Evolutionary conservation across 2,329 filamentous ascomycete species (phyloP).

Genomic region (Colletotrichum scovillei): DNA sequence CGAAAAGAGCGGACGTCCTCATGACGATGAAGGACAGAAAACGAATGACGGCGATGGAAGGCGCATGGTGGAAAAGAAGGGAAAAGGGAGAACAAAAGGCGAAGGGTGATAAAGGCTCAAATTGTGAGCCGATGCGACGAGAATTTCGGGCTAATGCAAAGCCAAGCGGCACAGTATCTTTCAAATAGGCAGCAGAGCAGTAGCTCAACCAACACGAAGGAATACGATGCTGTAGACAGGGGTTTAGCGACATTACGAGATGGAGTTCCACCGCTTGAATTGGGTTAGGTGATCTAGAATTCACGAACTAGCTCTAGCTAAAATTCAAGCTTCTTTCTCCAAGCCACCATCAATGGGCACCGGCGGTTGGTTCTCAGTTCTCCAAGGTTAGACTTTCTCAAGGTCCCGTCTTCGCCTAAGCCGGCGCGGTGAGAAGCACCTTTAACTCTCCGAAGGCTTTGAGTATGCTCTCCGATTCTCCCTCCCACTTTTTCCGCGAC

Average conservation of each 20-base stretch:
- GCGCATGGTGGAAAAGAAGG: neutral
- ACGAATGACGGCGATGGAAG: neutral
- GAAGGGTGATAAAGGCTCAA: neutral
- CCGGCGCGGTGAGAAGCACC: constrained; percentile 37
- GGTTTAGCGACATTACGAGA: constrained; percentile 25
- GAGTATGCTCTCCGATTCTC: constrained; percentile 32
- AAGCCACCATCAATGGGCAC: too few species aligned
- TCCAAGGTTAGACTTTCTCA: neutral
- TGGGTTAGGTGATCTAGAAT: neutral
- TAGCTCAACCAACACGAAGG: neutral
- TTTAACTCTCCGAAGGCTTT: constrained; percentile 43
- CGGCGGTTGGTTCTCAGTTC: neutral
- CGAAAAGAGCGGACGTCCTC: constrained; percentile 13
- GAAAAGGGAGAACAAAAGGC: neutral
- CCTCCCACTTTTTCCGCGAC: constrained; percentile 39
- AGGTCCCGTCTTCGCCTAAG: neutral
- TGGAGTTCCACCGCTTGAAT: neutral
- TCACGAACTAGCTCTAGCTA: neutral
- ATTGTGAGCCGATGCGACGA: neutral
- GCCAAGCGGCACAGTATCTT: constrained; percentile 15
- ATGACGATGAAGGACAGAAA: neutral
- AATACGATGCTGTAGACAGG: neutral
- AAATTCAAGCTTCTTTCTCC: constrained; percentile 1
- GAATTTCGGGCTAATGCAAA: neutral
- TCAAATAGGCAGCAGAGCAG: constrained; percentile 14